Conservation (phyloP, 2,329 filamentous ascomycete genomes). For the Sordariomycetes sp. region DNA sequence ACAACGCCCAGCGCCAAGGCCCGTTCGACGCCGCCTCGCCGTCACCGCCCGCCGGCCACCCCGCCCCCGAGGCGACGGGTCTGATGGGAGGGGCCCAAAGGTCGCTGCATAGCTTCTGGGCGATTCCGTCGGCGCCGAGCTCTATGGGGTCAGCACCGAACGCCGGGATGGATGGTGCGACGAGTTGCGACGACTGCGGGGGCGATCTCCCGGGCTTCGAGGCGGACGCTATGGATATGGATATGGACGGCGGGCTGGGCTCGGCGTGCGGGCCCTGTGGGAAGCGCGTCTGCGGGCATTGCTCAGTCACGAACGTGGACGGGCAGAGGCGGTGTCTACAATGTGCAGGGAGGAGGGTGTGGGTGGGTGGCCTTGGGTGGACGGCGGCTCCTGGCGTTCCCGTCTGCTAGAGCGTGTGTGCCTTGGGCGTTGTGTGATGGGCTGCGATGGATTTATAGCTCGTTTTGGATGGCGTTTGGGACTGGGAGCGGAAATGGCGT, state of each 20-base stretch:
- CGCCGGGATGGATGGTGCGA: not conserved
- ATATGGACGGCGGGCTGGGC: conserved; percentile 16
- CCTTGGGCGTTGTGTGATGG: not conserved
- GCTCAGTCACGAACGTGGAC: conserved; percentile 47
- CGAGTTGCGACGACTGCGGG: conserved; percentile 45
- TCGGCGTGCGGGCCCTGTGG: conserved; percentile 37
- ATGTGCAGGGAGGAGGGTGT: conserved; percentile 32
- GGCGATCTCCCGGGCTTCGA: conserved; percentile 12
- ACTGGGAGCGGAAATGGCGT: not conserved
- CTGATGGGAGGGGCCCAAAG: conserved; percentile 22
- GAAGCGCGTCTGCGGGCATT: conserved; percentile 47
- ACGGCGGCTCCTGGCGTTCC: conserved; percentile 8
- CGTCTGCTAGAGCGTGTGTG: conserved; percentile 11
- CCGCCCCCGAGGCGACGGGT: not conserved
- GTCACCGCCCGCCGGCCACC: not conserved
- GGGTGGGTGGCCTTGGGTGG: conserved; percentile 11
- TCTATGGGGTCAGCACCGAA: conserved; percentile 14
- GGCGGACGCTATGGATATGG: conserved; percentile 26
- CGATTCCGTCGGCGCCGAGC: conserved; percentile 29
- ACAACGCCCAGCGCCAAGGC: conserved; percentile 36
- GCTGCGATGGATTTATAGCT: not conserved
- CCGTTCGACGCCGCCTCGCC: conserved; percentile 9
- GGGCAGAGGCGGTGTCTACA: conserved; percentile 39
- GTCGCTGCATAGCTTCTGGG: conserved; percentile 52
- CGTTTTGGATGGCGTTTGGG: not conserved